Conservation (phyloP, 164 flowering plant genomes). For the Magnolia officinalis region DNA sequence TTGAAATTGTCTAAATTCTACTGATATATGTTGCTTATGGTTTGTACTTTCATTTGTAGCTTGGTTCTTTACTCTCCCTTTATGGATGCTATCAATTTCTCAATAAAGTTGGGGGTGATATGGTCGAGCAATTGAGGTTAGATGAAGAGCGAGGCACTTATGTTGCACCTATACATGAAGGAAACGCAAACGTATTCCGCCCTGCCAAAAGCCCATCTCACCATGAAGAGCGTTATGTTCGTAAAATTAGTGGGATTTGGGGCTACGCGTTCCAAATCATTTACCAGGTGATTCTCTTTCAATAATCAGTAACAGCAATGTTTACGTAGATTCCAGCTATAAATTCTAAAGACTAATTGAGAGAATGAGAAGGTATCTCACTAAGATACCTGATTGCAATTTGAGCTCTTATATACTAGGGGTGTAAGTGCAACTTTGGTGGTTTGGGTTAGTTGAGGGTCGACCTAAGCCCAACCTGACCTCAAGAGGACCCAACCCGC, state of each 20-base stretch:
- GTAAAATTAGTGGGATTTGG: slow-evolving; percentile 58
- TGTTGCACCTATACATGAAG: slow-evolving; percentile 20
- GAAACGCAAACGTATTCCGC: slow-evolving; percentile 16
- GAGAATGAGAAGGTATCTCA: not conserved
- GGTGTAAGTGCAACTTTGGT: too few relatives aligned
- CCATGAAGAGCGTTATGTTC: slow-evolving; percentile 20
- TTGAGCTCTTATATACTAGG: not conserved
- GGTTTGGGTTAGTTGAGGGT: too few relatives aligned
- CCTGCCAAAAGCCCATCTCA: slow-evolving; percentile 19
- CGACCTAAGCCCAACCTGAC: too few relatives aligned
- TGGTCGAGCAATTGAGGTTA: slow-evolving; percentile 23
- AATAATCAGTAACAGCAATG: not conserved
- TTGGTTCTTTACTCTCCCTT: slow-evolving; percentile 70
- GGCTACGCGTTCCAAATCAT: slow-evolving; percentile 66
- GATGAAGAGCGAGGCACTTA: slow-evolving; percentile 55
- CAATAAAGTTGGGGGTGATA: slow-evolving; percentile 40
- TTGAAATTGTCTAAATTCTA: too few relatives aligned
- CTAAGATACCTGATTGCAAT: not conserved
- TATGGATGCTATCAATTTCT: slow-evolving; percentile 62
- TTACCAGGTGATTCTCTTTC: slow-evolving; percentile 57
- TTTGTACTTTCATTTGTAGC: slow-evolving; percentile 36
- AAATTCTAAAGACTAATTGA: too few relatives aligned
- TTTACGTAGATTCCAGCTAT: not conserved
- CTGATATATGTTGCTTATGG: slow-evolving; percentile 12
- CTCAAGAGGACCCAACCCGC: too few relatives aligned